Conservation (phyloP, 176 grass and related monocot species). For the Tillandsia fasciculata region DNA sequence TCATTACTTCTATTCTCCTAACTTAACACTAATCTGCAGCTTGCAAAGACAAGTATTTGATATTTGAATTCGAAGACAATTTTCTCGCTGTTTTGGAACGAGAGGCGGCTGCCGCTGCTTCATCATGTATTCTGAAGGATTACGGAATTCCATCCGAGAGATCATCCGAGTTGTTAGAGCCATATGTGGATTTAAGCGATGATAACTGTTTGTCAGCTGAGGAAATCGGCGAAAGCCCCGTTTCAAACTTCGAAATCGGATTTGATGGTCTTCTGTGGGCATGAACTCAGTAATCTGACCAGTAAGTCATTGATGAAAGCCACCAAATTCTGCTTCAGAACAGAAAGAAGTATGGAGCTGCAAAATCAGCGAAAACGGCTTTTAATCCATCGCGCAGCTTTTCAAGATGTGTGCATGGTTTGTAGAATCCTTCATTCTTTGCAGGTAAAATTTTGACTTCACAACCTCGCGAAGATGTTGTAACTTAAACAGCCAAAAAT, state of each 20-base stretch:
- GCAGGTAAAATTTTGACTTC: too few relatives aligned
- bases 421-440: too few relatives aligned
- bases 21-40: constrained; percentile 29
- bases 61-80: constrained; percentile 95
- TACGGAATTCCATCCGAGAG: constrained; percentile 72
- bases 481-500: neutral
- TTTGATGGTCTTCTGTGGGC: constrained; percentile 92
- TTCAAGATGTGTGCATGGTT: too few relatives aligned
- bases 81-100: constrained; percentile 75
- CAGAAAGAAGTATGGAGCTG: neutral
- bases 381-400: too few relatives aligned
- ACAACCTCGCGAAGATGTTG: neutral
- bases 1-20: neutral
- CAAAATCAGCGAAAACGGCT: too few relatives aligned
- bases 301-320: neutral
- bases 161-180: constrained; percentile 55
- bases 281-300: constrained; percentile 22
- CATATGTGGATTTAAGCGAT: constrained; percentile 39
- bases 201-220: constrained; percentile 33
- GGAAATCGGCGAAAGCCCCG: constrained; percentile 72
- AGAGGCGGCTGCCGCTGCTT: constrained; percentile 45
- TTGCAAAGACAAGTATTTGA: constrained; percentile 86
- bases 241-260: constrained; percentile 74
- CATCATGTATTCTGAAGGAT: constrained; percentile 65
- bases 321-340: neutral